phyloP scores from a whole-genome alignment of 1,284 basidiomycete species.

The Trichosporon sp. region DNA sequence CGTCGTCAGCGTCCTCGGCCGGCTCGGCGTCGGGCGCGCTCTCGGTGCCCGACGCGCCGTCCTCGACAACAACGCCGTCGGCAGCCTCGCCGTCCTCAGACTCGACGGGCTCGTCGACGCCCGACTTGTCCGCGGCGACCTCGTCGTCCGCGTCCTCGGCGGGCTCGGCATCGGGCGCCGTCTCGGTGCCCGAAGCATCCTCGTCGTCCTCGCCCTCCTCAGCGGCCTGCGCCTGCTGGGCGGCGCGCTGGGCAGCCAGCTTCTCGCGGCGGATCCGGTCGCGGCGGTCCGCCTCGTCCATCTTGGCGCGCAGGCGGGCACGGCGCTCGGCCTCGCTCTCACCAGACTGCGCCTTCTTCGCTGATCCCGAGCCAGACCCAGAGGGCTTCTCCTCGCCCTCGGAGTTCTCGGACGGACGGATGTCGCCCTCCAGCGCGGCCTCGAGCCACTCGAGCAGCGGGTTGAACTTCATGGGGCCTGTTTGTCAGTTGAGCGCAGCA shows the following conservation, averaged over 20 bases:
- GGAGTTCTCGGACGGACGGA: background rate
- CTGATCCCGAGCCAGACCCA: constrained; percentile 8
- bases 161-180: background rate
- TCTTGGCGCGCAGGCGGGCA: constrained; percentile 33
- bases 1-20: constrained; percentile 13
- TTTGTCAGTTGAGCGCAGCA: background rate
- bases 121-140: background rate
- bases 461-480: constrained; percentile 49
- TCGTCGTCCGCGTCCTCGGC: constrained; percentile 7
- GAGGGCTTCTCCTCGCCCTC: constrained; percentile 10
- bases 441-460: constrained; percentile 43
- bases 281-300: constrained; percentile 41
- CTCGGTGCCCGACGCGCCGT: background rate
- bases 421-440: constrained; percentile 11
- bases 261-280: constrained; percentile 38
- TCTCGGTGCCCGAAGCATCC: constrained; percentile 5
- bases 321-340: constrained; percentile 27
- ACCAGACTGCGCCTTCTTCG: constrained; percentile 18
- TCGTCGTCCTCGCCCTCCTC: constrained; percentile 12
- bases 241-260: constrained; percentile 22
- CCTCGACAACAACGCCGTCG: background rate
- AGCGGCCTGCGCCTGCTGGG: background rate
- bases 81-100: background rate
- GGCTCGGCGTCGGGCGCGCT: constrained; percentile 13
- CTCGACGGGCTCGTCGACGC: constrained; percentile 12